Evolutionary conservation across 345 rosid species (phyloP), one percentile per base, ranked within the genome.

Genomic region (Viola odorata): DNA sequence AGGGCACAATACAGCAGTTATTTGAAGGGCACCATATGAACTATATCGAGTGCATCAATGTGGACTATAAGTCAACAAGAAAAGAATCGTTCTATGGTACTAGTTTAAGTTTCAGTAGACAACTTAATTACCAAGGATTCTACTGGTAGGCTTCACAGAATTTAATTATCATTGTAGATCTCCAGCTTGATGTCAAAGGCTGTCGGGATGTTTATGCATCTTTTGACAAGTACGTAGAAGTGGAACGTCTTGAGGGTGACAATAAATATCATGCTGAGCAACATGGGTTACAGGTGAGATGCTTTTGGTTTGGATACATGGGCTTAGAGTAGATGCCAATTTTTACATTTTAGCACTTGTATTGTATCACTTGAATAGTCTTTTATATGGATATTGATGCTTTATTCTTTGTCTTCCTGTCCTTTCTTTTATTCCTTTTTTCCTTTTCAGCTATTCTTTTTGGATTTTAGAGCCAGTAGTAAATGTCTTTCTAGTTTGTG

Each of bases 151-250:
- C 64, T 50, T 70, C 45, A 53, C 36, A 8, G 50, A 56, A 64
- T 52, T 58, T 58, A 58, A 39, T 59, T 53, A 23, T 62, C 74
- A 14, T 76, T 67, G 75, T 80, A 94, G 99, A 94, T 57, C 94
- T 94, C 65, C 99, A 94, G 76, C 97, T 94, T 63, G 99, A 94
- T 80, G 99, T 94, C 60, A 94, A 94, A 84, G 99, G 97, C 55
- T 94, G 99, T 79, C 82, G 80, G 73, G 99, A 94, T 77, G 96
- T 94, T 49, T 94, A 90, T 62, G 95, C 97, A 60, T 94, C 99
- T 37, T 94, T 94, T 82, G 99, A 94, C 63, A 94, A 94, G 80
- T 94, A 94, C 68, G 97, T 94, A 52, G 97, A 94, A 70, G 97
- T 94, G 76, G 97, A 94, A 68, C 81, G 87, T 45, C 99, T 94